phyloP scores from a whole-genome alignment of 495 filamentous ascomycete genomes.

The Schizothecium vesticola region DNA sequence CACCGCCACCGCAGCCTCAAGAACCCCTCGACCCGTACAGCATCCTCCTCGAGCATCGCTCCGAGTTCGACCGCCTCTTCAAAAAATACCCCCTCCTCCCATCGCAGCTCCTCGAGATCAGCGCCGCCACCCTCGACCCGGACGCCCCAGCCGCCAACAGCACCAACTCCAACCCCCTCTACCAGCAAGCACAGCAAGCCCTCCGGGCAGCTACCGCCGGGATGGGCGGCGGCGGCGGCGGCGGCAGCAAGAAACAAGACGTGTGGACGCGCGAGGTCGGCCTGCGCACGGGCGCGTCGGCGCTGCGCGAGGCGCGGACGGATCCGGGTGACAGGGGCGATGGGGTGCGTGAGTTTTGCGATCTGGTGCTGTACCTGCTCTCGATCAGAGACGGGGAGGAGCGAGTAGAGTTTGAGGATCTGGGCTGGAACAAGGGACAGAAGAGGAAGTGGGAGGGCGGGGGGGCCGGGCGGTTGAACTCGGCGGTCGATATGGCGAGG shows the following conservation, averaged over 20 bases:
- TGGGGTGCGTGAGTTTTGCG: conserved; percentile 44
- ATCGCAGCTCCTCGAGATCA: conserved; percentile 46
- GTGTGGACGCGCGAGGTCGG: conserved; percentile 38
- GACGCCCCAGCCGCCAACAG: conserved; percentile 3
- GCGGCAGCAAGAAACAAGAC: conserved; percentile 9
- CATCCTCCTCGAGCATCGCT: conserved; percentile 34
- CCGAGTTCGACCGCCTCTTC: conserved; percentile 49
- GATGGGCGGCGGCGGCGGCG: not conserved
- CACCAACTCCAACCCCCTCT: not conserved
- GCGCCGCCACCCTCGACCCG: conserved; percentile 44
- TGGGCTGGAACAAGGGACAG: conserved; percentile 13
- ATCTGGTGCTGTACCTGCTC: conserved; percentile 36
- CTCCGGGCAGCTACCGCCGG: not conserved
- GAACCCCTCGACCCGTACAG: conserved; percentile 28
- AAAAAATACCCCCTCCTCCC: conserved; percentile 47
- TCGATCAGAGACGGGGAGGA: conserved; percentile 3
- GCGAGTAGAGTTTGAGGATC: conserved; percentile 8
- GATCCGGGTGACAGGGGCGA: conserved; percentile 36
- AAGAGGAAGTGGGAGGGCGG: conserved; percentile 22
- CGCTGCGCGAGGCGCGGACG: conserved; percentile 30
- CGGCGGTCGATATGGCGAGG: not conserved
- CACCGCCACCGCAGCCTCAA: conserved; percentile 19
- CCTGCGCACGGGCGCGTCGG: conserved; percentile 31
- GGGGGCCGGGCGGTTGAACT: not conserved
- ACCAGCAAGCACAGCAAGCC: conserved; percentile 8